phyloP scores from a whole-genome alignment of 2,329 filamentous ascomycete species.

The Ophiognomonia clavigignenti-juglandacearum region DNA sequence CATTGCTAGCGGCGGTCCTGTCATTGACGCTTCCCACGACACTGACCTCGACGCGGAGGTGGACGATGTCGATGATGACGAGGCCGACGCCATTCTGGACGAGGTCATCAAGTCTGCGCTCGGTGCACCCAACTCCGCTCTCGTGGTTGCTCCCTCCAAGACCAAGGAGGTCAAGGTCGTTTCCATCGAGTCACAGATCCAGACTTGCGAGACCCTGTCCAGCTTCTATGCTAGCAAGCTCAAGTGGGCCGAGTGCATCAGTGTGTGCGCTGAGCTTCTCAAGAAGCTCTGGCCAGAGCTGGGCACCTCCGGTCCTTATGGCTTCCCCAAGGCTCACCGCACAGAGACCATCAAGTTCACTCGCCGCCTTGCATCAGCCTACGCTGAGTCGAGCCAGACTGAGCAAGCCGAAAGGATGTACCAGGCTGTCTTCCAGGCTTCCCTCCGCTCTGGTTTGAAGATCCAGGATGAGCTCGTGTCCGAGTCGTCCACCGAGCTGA shows the following conservation, averaged over 20 bases:
- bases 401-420: conserved; percentile 20
- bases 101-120: conserved; percentile 14
- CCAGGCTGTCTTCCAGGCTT: conserved; percentile 18
- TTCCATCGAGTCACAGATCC: conserved; percentile 16
- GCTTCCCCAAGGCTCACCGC: conserved; percentile 17
- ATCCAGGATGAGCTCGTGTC: conserved; percentile 19
- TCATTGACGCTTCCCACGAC: conserved; percentile 11
- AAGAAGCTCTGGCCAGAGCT: conserved; percentile 18
- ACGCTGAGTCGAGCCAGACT: conserved; percentile 19
- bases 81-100: conserved; percentile 14
- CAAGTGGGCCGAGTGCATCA: conserved; percentile 15
- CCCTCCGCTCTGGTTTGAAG: conserved; percentile 18
- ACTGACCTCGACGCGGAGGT: conserved; percentile 9
- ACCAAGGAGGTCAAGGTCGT: conserved; percentile 13
- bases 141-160: conserved; percentile 4
- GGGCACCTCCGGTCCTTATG: conserved; percentile 13
- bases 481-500: conserved; percentile 16
- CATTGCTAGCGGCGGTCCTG: conserved; percentile 8
- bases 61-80: conserved; percentile 15
- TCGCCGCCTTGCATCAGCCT: conserved; percentile 15
- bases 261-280: conserved; percentile 15
- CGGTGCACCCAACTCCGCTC: conserved; percentile 1
- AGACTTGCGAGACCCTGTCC: conserved; percentile 16
- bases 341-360: conserved; percentile 15
- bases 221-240: conserved; percentile 15